Conservation (phyloP, 495 filamentous ascomycete species). For the Podospora bellae-mahoneyi region DNA sequence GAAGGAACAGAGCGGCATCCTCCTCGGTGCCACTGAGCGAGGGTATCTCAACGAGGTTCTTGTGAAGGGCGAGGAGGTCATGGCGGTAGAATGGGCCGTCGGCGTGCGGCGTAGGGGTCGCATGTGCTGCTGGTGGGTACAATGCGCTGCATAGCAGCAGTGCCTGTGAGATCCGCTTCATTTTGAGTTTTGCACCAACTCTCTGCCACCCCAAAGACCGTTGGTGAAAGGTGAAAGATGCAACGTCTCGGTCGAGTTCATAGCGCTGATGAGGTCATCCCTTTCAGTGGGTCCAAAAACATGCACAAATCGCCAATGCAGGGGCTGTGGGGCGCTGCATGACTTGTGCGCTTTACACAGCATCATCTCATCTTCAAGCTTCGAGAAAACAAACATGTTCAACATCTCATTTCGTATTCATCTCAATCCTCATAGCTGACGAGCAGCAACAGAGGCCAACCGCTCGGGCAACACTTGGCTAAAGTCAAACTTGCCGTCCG, state of each 20-base stretch:
- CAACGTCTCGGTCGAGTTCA: background rate
- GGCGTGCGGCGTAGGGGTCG: constrained; percentile 1
- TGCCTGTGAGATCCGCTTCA: constrained; percentile 14
- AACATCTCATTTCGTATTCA: background rate
- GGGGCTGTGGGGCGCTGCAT: background rate
- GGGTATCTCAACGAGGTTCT: constrained; percentile 66
- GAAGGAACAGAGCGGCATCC: constrained; percentile 64
- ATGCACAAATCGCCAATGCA: constrained; percentile 1
- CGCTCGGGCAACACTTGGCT: constrained; percentile 48
- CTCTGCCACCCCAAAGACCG: background rate
- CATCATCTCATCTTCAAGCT: constrained; percentile 2
- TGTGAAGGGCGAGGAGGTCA: constrained; percentile 71
- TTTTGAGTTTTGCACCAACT: constrained; percentile 4
- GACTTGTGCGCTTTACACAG: background rate
- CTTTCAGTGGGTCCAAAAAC: background rate
- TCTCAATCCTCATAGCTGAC: constrained; percentile 12
- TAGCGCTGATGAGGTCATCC: constrained; percentile 15
- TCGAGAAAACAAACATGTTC: background rate
- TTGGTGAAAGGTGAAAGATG: background rate
- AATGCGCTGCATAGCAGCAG: constrained; percentile 20
- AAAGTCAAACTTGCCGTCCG: constrained; percentile 74
- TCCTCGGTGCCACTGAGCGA: constrained; percentile 76
- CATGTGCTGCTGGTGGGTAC: background rate
- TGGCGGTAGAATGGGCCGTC: constrained; percentile 37
- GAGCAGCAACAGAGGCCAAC: constrained; percentile 38